A percentile compares a stretch with the other conserved stretches of the same genome.
Evolutionary conservation across 2,329 filamentous ascomycete genomes (phyloP).

Genomic region (Hypoxylon sp.): DNA sequence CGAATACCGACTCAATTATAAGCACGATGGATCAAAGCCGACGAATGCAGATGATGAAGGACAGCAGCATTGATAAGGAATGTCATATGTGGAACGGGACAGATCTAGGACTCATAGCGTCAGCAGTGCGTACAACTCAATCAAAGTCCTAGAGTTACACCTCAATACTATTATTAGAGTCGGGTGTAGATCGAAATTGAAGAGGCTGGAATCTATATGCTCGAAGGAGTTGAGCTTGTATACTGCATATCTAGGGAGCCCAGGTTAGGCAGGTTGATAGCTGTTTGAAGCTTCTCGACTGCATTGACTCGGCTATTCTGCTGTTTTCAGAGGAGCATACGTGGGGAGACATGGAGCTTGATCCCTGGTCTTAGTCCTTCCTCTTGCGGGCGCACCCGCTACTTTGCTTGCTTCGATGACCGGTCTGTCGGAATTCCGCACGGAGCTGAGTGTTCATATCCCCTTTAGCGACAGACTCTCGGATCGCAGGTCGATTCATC

Average conservation of each 20-base stretch:
- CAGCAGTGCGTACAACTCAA: not conserved
- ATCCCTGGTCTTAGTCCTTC: constrained; percentile 22
- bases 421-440: constrained; percentile 15
- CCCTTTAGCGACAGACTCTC: not conserved
- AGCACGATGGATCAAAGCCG: not conserved
- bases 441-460: constrained; percentile 13
- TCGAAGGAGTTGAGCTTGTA: not conserved
- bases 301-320: constrained; percentile 24
- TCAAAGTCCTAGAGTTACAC: not conserved
- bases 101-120: not conserved
- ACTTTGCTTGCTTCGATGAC: constrained; percentile 16
- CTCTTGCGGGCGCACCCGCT: constrained; percentile 5
- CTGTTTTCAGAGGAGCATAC: not conserved
- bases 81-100: not conserved
- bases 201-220: not conserved
- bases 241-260: not conserved
- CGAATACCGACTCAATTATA: not conserved
- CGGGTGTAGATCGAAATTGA: not conserved
- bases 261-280: not conserved
- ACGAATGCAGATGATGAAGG: not conserved
- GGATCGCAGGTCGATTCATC: constrained; percentile 13
- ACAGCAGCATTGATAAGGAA: constrained; percentile 5
- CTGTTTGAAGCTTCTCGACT: not conserved
- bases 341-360: constrained; percentile 19
- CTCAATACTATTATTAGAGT: constrained; percentile 3